Base-by-base conservation (phyloP, 441 rosid species). In the Mallotus repandus region DNA sequence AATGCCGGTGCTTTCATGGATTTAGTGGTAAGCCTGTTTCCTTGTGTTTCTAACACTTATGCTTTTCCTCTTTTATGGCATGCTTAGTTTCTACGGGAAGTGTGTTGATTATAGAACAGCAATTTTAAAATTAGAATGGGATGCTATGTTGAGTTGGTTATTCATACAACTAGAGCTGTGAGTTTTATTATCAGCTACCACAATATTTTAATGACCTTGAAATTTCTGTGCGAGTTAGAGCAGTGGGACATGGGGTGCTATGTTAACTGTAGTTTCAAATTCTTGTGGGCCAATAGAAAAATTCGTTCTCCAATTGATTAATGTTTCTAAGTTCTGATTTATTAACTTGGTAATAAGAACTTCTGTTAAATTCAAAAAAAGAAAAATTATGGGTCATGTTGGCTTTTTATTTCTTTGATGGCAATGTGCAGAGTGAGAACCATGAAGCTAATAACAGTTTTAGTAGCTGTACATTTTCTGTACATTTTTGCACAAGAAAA, bases 1-100 rank as follows among this genome's bases (percentile, higher is more conserved):
- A 83, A 29, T 95, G 99, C 52, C 78, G 91, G 29, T 93, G 98
- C 89, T 95, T 93, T 82, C 97, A 90, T 76, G 99, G 99, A 73
- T 93, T 69, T 76, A 83, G 66, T 59, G 98, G 98, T 90, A 49
- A 84, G 89, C 9, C 0, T 32, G 25, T 68, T 48, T 14, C 50
- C 57, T 59, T 73, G 16, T 12, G 18, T 57, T 71, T 52, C 57
- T 16, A 19, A 1, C 63, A 45, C 29, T 63, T 29, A 53, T 29
- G 55, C 9, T 50, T 70, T 56, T 57, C 57, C 3, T 21, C 22
- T 22, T 49, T 18, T 65, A 29, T 41, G 16, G 10, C 57, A 21
- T 22, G 9, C 9, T 18, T 45, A 43, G 14, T 35, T 68, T 74
- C 43, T 25, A 15, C 25, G 32, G 45, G 7, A 45, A 45, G 49